phyloP scores from a whole-genome alignment of 306 rosid genomes.

The Castanospermum australe region DNA sequence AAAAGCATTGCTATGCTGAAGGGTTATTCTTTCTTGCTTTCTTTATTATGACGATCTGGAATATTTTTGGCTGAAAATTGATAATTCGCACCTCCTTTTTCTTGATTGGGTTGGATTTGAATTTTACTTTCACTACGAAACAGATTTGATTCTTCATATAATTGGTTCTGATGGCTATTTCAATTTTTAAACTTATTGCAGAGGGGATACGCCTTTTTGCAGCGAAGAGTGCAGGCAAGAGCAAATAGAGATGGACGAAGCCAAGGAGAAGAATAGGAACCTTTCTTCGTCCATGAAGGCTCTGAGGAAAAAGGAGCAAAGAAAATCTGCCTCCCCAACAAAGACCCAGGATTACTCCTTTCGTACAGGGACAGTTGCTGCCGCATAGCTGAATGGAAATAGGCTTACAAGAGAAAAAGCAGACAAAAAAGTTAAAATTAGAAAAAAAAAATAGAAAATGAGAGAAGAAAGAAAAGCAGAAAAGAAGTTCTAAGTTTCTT shows the following conservation, averaged over 20 bases:
- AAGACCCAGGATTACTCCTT: slow-evolving; percentile 49
- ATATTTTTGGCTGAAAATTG: not conserved
- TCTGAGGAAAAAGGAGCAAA: slow-evolving; percentile 67
- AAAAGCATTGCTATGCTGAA: not conserved
- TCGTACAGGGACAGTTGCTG: slow-evolving; percentile 75
- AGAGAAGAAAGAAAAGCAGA: not conserved
- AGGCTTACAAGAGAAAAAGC: not conserved
- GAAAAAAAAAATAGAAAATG: not conserved
- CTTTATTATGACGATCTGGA: not conserved
- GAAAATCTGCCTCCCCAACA: slow-evolving; percentile 62
- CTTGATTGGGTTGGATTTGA: not conserved
- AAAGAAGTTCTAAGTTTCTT: slow-evolving; percentile 15
- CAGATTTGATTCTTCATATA: not conserved
- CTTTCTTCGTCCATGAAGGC: slow-evolving; percentile 71
- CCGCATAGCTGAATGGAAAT: slow-evolving; percentile 48
- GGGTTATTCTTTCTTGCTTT: too few relatives aligned
- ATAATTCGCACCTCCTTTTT: not conserved
- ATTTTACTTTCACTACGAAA: not conserved
- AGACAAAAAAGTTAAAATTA: not conserved
- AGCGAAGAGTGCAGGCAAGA: slow-evolving; percentile 90
- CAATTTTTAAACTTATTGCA: slow-evolving; percentile 23
- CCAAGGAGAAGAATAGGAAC: slow-evolving; percentile 64
- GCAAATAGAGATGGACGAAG: slow-evolving; percentile 77
- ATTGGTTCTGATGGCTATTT: not conserved
- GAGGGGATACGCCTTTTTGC: slow-evolving; percentile 95